A percentile compares a stretch with the other conserved stretches of the same genome.
Evolutionary conservation across 768 basidiomycete species (phyloP).

Genomic region (Boletus rubescentipes): DNA sequence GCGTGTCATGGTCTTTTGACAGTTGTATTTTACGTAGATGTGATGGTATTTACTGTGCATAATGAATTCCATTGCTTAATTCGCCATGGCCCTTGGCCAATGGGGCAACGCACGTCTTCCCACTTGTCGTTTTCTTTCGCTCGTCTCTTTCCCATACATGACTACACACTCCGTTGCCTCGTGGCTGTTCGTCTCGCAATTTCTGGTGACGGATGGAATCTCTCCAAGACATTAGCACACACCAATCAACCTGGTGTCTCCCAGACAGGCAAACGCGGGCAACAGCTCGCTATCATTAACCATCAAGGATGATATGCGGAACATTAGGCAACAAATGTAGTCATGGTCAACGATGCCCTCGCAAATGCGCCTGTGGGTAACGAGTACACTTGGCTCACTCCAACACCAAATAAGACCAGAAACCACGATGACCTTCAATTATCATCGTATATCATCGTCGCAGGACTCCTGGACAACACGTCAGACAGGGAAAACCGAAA

Average conservation of each 20-base stretch:
- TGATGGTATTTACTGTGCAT: no score
- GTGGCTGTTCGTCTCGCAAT: no score
- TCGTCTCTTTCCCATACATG: no score
- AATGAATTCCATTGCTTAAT: no score
- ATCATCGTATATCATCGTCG: slow-evolving; percentile 4
- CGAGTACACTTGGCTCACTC: background rate
- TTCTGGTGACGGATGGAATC: no score
- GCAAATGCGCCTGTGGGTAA: background rate
- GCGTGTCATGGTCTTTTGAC: no score
- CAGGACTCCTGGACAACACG: background rate
- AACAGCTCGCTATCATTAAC: background rate
- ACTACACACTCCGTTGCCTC: no score
- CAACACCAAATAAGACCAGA: background rate
- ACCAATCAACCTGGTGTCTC: background rate
- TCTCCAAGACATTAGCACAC: no score
- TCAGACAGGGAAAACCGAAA: background rate
- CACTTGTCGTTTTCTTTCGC: no score
- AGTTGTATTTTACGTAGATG: no score
- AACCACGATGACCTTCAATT: background rate
- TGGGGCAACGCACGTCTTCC: no score
- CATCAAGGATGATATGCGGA: background rate
- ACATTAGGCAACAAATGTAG: background rate
- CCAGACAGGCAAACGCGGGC: background rate
- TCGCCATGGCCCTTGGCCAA: no score
- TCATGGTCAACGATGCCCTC: background rate